phyloP scores from a whole-genome alignment of 306 rosid species.

The Trifolium fragiferum region DNA sequence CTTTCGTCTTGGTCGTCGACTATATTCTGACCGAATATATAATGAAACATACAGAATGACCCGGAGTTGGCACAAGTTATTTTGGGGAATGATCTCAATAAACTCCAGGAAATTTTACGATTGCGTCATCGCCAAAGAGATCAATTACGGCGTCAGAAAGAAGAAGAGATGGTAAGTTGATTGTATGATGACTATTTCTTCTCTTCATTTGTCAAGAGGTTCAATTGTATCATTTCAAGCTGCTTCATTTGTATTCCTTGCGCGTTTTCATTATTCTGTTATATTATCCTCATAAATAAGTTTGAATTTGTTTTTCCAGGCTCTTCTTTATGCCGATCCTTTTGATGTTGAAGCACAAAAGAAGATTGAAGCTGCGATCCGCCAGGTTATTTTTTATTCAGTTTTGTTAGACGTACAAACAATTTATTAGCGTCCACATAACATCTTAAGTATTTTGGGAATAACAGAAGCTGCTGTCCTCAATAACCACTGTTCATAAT shows the following conservation, averaged over 20 bases:
- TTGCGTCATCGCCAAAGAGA: slow-evolving; percentile 64
- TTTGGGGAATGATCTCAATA: slow-evolving; percentile 76
- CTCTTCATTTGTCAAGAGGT: slow-evolving; percentile 24
- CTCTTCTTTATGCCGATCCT: slow-evolving; percentile 93
- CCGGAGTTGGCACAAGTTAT: slow-evolving; percentile 93
- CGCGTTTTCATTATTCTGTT: not conserved
- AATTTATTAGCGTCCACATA: not conserved
- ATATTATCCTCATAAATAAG: slow-evolving; percentile 26
- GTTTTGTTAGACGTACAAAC: slow-evolving; percentile 4
- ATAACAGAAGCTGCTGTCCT: no score
- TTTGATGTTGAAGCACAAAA: slow-evolving; percentile 97
- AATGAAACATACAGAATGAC: slow-evolving; percentile 62
- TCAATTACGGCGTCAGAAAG: slow-evolving; percentile 67
- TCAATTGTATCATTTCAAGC: slow-evolving; percentile 29
- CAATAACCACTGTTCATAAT: not conserved
- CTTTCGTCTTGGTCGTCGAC: slow-evolving; percentile 5
- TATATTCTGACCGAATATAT: slow-evolving; percentile 34
- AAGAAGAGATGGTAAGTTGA: slow-evolving; percentile 83
- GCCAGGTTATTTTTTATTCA: slow-evolving; percentile 61
- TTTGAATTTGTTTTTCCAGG: slow-evolving; percentile 50
- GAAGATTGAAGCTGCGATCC: slow-evolving; percentile 98
- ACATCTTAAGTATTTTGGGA: not conserved
- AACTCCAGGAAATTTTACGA: slow-evolving; percentile 75
- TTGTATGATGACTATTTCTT: slow-evolving; percentile 28
- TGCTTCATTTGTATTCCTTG: slow-evolving; percentile 17